These are phyloP conservation scores for Lotmaria passim DNA, from an alignment of 208 protist species.

Conservation along the genomic window DNA sequence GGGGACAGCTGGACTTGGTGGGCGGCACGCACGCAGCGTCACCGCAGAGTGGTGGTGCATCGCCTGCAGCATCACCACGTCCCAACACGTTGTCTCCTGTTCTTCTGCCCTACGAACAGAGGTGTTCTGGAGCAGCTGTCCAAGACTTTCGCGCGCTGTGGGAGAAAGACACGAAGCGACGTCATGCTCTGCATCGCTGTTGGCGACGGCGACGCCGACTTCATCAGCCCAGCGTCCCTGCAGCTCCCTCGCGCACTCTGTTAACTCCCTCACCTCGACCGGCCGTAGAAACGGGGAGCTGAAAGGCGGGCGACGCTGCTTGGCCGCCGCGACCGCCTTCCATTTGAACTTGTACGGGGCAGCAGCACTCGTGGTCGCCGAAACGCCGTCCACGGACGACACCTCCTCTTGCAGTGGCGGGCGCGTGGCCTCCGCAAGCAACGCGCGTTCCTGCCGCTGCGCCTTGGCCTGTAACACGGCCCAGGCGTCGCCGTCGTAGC, in stretches of 20 bases:
- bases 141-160: not conserved
- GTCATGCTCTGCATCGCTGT: not conserved
- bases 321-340: slow-evolving; percentile 20
- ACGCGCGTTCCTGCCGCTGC: slow-evolving; percentile 30
- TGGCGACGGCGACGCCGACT: not conserved
- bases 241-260: slow-evolving; percentile 3
- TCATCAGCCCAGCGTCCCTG: not conserved
- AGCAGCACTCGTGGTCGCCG: not conserved
- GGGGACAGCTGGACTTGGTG: not conserved
- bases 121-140: not conserved
- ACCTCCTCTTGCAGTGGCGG: slow-evolving; percentile 1
- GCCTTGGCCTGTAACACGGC: slow-evolving; percentile 49
- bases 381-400: not conserved
- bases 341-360: slow-evolving; percentile 34
- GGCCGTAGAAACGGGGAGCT: slow-evolving; percentile 15
- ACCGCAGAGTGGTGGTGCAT: slow-evolving; percentile 83
- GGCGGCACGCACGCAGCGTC: slow-evolving; percentile 25
- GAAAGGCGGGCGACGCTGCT: slow-evolving; percentile 27
- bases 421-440: slow-evolving; percentile 18
- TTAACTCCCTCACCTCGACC: slow-evolving; percentile 20
- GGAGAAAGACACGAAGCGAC: not conserved
- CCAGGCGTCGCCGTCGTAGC: slow-evolving; percentile 70
- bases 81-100: slow-evolving; percentile 3
- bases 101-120: too few relatives aligned
- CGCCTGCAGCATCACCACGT: slow-evolving; percentile 60